Evolutionary conservation across 1,139 yeast genomes (phyloP).

Genomic region (Maudiozyma humilis): DNA sequence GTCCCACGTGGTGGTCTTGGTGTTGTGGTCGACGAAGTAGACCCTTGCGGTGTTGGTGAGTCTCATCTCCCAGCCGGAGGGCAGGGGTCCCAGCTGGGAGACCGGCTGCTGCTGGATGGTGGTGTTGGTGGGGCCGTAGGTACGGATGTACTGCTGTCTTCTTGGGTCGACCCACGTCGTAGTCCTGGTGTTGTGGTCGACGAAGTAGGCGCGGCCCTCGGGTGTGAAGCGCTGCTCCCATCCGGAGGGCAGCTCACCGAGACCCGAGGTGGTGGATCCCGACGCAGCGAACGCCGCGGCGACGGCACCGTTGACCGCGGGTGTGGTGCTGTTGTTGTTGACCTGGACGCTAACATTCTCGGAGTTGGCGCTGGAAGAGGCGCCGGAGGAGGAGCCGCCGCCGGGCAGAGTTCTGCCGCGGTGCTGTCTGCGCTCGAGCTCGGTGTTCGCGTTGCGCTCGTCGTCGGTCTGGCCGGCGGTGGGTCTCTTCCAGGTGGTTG

Average conservation of each 20-base stretch:
- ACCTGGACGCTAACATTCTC: slow-evolving; percentile 31
- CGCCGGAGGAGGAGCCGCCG: slow-evolving; percentile 35
- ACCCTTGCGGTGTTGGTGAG: slow-evolving; percentile 96
- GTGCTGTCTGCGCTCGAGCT: slow-evolving; percentile 84
- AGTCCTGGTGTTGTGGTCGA: slow-evolving; percentile 95
- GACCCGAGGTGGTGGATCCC: slow-evolving; percentile 90
- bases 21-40: slow-evolving; percentile 95
- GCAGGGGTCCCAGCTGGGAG: slow-evolving; percentile 95
- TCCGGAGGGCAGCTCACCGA: slow-evolving; percentile 95
- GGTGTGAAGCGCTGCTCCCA: slow-evolving; percentile 99
- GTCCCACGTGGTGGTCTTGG: slow-evolving; percentile 99
- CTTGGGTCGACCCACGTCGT: slow-evolving; percentile 99
- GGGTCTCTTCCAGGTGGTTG: slow-evolving; percentile 98
- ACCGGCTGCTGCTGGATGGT: slow-evolving; percentile 97
- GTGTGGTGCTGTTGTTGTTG: slow-evolving; percentile 34
- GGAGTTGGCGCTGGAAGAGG: not conserved
- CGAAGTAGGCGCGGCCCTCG: slow-evolving; percentile 96
- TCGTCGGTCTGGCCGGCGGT: slow-evolving; percentile 60
- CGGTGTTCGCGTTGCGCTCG: slow-evolving; percentile 62
- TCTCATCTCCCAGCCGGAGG: slow-evolving; percentile 99
- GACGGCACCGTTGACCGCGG: slow-evolving; percentile 55
- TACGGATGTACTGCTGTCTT: slow-evolving; percentile 95
- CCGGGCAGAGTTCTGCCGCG: slow-evolving; percentile 87
- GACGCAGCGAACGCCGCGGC: slow-evolving; percentile 78
- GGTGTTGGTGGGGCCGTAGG: slow-evolving; percentile 70